A percentile compares a stretch with the other conserved stretches of the same genome.
Evolutionary conservation across 257 asterid species (phyloP).

Genomic region (Vinca minor): DNA sequence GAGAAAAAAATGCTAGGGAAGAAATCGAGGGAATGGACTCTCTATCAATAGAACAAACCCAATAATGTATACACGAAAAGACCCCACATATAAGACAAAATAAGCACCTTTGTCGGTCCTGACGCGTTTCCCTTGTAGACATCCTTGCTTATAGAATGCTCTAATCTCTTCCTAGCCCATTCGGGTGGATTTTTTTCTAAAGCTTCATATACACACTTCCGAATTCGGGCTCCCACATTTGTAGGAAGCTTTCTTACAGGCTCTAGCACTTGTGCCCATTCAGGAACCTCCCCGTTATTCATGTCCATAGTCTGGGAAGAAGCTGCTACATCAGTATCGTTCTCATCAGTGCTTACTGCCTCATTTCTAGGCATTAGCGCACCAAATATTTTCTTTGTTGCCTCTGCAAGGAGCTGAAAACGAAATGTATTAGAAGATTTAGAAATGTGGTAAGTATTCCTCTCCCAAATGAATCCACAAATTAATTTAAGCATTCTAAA

Average conservation of each 20-base stretch:
- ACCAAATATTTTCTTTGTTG: constrained; percentile 67
- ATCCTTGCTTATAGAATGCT: constrained; percentile 86
- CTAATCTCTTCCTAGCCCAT: constrained; percentile 70
- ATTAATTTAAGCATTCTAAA: not conserved
- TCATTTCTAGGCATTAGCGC: constrained; percentile 45
- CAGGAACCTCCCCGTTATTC: constrained; percentile 52
- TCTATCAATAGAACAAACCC: too few relatives aligned
- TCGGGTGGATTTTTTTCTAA: constrained; percentile 71
- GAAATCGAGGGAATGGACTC: too few relatives aligned
- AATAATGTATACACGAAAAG: too few relatives aligned
- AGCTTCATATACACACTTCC: constrained; percentile 76
- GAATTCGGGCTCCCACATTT: constrained; percentile 90
- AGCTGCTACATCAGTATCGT: constrained; percentile 38
- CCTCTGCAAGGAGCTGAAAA: constrained; percentile 87
- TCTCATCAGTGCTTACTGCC: constrained; percentile 35
- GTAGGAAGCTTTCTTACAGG: constrained; percentile 97
- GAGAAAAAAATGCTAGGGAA: too few relatives aligned
- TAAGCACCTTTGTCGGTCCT: constrained; percentile 92
- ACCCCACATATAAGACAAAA: constrained; percentile 1
- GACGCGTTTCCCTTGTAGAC: constrained; percentile 98
- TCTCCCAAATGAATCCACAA: not conserved
- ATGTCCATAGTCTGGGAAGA: constrained; percentile 36
- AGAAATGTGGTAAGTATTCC: not conserved
- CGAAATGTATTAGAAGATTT: constrained; percentile 20
- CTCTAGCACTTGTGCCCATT: constrained; percentile 85